Conservation (phyloP, 257 asterid genomes). For the Plantago major region DNA sequence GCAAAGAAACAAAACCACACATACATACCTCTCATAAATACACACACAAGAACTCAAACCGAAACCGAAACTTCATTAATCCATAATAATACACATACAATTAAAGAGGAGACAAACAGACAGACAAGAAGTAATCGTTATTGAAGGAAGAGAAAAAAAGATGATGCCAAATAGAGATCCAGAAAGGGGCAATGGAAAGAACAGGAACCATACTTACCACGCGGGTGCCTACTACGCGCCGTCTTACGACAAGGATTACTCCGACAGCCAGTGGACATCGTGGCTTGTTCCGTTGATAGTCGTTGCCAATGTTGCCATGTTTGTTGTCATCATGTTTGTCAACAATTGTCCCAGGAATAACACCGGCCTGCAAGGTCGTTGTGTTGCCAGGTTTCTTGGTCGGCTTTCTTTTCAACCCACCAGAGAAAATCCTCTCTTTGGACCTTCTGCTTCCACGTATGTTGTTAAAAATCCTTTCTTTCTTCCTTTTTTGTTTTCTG, state of each 20-base stretch:
- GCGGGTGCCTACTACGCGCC: conserved; percentile 19
- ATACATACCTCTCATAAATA: too few relatives aligned
- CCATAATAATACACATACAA: neutral
- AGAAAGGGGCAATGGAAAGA: conserved; percentile 36
- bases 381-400: conserved; percentile 54
- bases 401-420: conserved; percentile 59
- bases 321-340: conserved; percentile 44
- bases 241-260: conserved; percentile 30
- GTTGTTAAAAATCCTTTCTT: neutral
- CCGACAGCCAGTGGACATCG: conserved; percentile 55
- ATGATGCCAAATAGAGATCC: conserved; percentile 47
- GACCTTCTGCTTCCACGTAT: conserved; percentile 56
- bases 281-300: conserved; percentile 59
- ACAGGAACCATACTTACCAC: conserved; percentile 23
- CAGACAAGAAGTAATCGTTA: neutral
- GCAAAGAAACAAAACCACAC: conserved; percentile 13
- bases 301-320: conserved; percentile 53
- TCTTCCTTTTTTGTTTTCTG: neutral
- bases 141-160: neutral
- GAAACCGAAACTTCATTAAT: neutral
- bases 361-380: conserved; percentile 23
- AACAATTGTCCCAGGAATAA: conserved; percentile 50
- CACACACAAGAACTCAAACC: conserved; percentile 10
- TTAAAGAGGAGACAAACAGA: neutral
- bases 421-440: conserved; percentile 55